Conservation (phyloP, 371 early-diverging fungal species). For the Phascolomyces articulosus region DNA sequence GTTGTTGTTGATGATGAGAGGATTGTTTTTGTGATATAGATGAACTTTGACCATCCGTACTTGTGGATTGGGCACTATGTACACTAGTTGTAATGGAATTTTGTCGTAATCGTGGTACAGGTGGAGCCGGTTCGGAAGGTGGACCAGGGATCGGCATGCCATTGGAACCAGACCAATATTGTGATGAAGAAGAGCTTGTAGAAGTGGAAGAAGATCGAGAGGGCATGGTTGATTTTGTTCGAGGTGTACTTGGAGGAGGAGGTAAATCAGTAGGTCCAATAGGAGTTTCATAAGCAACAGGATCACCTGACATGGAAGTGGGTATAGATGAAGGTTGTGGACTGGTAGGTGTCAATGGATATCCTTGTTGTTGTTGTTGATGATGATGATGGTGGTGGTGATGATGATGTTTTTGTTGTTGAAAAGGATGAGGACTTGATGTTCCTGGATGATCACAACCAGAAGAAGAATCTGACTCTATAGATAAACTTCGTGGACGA, state of each 20-base stretch:
- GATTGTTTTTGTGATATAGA: conserved; percentile 6
- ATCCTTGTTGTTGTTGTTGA: conserved; percentile 5
- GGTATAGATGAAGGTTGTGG: conserved; percentile 13
- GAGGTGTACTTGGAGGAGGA: background rate
- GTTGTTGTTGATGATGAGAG: conserved; percentile 14
- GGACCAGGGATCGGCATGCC: conserved; percentile 6
- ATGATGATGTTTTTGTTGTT: conserved; percentile 1
- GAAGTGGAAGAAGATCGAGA: conserved; percentile 21
- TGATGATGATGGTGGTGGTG: conserved; percentile 5
- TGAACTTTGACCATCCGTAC: conserved; percentile 12
- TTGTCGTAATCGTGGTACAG: conserved; percentile 15
- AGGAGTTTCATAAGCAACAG: background rate
- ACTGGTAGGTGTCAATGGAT: conserved; percentile 20
- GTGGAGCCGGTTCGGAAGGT: background rate
- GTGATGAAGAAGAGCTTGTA: conserved; percentile 9
- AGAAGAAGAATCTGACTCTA: conserved; percentile 18
- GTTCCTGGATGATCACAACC: too few relatives aligned
- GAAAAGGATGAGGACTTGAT: background rate
- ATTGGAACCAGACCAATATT: conserved; percentile 3
- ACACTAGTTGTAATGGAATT: conserved; percentile 18
- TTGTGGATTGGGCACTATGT: conserved; percentile 18
- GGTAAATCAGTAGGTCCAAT: background rate
- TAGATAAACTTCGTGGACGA: conserved; percentile 21
- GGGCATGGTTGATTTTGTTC: conserved; percentile 9
- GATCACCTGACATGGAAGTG: too few relatives aligned